Base-by-base conservation (phyloP, 257 asterid genomes). In the Nicotiana otophora region DNA sequence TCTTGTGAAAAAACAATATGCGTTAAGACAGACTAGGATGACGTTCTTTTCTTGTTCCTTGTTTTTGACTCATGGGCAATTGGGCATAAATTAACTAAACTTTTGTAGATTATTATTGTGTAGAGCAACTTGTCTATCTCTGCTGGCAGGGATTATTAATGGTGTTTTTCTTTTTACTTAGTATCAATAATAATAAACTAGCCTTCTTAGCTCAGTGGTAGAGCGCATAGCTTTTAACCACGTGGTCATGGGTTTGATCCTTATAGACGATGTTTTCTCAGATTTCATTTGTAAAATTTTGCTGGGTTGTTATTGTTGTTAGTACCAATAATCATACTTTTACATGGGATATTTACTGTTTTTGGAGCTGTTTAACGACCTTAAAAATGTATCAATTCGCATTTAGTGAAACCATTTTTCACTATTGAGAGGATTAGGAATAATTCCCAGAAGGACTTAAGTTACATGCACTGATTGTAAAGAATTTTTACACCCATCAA, bases 191-290 rank as follows among this genome's bases (percentile, higher is more conserved):
- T 23, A 23, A 23, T 23, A 23, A 23, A 23, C 26, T 0, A 7
- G 94, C 94, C 93, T 90, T 91, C 97, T 88, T 90, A 90, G 97
- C 93, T 93, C 93, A 94, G 95, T 34, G 97, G 97, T 91, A 92
- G 96, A 94, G 98, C 96, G 99, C 93, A 93, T 94, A 96, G 97
- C 95, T 94, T 96, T 96, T 93, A 93, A 96, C 98, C 96, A 93
- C 92, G 94, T 93, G 94, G 96, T 92, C 96, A 93, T 93, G 97
- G 95, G 98, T 94, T 92, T 96, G 96, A 95, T 87, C 87, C 97
- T 97, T 97, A 91, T 94, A 90, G 96, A 92, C 90, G 97, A 23
- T 23, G 26, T 23, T 23, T 23, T 23, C n/a, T n/a, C n/a, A n/a
- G n/a, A n/a, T n/a, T n/a, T n/a, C n/a, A n/a, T n/a, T n/a, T n/a